Conservation (phyloP, 495 filamentous ascomycete genomes). For the Cercophora scortea region DNA sequence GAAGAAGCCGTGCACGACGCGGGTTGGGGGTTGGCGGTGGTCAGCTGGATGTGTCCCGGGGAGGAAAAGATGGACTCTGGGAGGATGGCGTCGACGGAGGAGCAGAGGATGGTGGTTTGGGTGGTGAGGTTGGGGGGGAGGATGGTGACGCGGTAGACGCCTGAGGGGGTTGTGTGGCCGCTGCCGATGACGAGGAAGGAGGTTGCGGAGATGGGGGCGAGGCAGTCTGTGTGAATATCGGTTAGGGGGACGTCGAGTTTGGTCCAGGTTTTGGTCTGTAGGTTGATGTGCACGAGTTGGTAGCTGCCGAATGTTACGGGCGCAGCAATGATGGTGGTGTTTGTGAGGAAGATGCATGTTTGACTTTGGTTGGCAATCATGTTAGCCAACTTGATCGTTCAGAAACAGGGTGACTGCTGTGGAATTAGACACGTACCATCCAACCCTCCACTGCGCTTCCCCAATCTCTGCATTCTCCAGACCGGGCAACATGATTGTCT, state of each 20-base stretch:
- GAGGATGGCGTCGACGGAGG: slow-evolving; percentile 14
- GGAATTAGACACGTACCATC: slow-evolving; percentile 25
- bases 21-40: slow-evolving; percentile 14
- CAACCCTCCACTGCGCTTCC: slow-evolving; percentile 23
- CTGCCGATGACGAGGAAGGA: slow-evolving; percentile 19
- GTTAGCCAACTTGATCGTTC: not conserved
- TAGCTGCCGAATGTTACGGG: slow-evolving; percentile 15
- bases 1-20: slow-evolving; percentile 34
- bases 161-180: slow-evolving; percentile 12
- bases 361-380: slow-evolving; percentile 12
- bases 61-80: slow-evolving; percentile 20
- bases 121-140: slow-evolving; percentile 8
- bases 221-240: slow-evolving; percentile 5
- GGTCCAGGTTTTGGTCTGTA: slow-evolving; percentile 9
- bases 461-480: slow-evolving; percentile 35
- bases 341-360: slow-evolving; percentile 30
- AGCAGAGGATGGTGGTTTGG: slow-evolving; percentile 3
- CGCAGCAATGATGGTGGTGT: slow-evolving; percentile 27
- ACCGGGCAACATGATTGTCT: slow-evolving; percentile 19
- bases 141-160: slow-evolving; percentile 18
- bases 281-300: slow-evolving; percentile 22
- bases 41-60: slow-evolving; percentile 28
- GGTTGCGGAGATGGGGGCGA: slow-evolving; percentile 13
- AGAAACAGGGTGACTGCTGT: no score
- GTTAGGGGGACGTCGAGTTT: slow-evolving; percentile 7